phyloP scores from a whole-genome alignment of 768 basidiomycete species.

The Coprinopsis marcescibilis region DNA sequence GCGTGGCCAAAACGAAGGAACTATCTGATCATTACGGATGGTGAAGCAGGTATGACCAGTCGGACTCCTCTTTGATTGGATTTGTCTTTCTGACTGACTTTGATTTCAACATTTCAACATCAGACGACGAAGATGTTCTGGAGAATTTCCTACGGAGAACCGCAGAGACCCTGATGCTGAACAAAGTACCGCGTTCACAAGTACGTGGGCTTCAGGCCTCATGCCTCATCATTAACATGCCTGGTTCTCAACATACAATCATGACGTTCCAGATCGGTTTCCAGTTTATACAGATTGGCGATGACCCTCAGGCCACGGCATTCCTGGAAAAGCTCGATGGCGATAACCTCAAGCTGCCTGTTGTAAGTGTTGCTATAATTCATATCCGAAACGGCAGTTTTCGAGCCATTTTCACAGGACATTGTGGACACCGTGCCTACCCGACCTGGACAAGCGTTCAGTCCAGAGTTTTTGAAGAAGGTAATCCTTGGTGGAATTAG shows the following conservation, averaged over 20 bases:
- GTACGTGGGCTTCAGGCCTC: too few species aligned
- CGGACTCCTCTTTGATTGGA: not conserved
- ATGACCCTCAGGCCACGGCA: not conserved
- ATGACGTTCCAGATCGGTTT: slow-evolving; percentile 4
- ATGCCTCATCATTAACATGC: too few species aligned
- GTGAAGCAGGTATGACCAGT: slow-evolving; percentile 1
- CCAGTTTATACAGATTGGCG: slow-evolving; percentile 9
- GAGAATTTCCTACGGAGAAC: not conserved
- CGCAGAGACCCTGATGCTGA: not conserved
- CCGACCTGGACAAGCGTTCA: not conserved
- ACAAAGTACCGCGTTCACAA: not conserved
- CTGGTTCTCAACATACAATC: too few species aligned
- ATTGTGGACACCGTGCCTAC: not conserved
- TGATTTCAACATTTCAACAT: not conserved
- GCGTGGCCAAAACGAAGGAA: not conserved
- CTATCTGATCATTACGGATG: slow-evolving; percentile 2
- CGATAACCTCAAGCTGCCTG: not conserved
- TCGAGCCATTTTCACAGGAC: not conserved
- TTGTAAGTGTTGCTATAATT: not conserved
- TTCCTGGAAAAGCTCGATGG: slow-evolving; percentile 5
- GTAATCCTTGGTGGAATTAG: not conserved
- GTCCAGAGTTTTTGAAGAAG: not conserved
- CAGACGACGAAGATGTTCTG: not conserved
- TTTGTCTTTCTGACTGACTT: not conserved
- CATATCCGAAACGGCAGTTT: not conserved